A percentile compares a stretch with the other conserved stretches of the same genome.
These are phyloP conservation scores for Daldinia decipiens DNA, from an alignment of 495 filamentous ascomycete species.

Conservation along the genomic window DNA sequence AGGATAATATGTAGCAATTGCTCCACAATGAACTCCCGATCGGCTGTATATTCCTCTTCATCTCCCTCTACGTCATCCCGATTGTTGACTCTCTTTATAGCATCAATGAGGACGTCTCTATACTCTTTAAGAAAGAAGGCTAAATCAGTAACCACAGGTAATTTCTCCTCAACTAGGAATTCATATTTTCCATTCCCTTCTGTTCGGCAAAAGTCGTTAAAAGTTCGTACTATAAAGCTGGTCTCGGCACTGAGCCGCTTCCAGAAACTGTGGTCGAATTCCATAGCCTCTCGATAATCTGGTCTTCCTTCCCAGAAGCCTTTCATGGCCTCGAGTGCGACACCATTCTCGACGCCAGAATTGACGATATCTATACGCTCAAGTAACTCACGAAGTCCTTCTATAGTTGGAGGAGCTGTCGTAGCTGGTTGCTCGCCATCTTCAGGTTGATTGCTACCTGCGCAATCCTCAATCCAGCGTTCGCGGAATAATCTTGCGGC, in stretches of 20 bases:
- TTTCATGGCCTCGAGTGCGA: conserved; percentile 90
- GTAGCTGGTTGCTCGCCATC: conserved; percentile 59
- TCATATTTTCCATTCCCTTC: conserved; percentile 77
- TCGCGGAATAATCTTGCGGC: conserved; percentile 90
- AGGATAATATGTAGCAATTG: conserved; percentile 93
- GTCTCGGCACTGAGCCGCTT: conserved; percentile 85
- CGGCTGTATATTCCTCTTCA: conserved; percentile 81
- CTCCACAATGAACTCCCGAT: conserved; percentile 93
- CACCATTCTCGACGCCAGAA: conserved; percentile 87
- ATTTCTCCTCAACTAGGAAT: conserved; percentile 82
- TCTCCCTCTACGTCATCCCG: conserved; percentile 66
- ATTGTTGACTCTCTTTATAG: conserved; percentile 64
- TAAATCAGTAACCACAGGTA: conserved; percentile 92
- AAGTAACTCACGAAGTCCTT: conserved; percentile 85
- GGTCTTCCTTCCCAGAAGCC: conserved; percentile 95
- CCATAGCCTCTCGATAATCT: conserved; percentile 84
- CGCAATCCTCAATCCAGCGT: conserved; percentile 95
- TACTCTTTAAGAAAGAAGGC: conserved; percentile 87
- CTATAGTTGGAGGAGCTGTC: conserved; percentile 70
- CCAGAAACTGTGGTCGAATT: conserved; percentile 89
- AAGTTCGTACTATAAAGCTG: conserved; percentile 86
- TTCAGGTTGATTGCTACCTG: conserved; percentile 65
- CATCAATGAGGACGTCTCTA: too few species aligned
- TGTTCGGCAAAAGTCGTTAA: conserved; percentile 88
- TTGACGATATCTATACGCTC: conserved; percentile 94